Evolutionary conservation across 139 green algal species (phyloP).

Genomic region (Coccomyxa sp.): DNA sequence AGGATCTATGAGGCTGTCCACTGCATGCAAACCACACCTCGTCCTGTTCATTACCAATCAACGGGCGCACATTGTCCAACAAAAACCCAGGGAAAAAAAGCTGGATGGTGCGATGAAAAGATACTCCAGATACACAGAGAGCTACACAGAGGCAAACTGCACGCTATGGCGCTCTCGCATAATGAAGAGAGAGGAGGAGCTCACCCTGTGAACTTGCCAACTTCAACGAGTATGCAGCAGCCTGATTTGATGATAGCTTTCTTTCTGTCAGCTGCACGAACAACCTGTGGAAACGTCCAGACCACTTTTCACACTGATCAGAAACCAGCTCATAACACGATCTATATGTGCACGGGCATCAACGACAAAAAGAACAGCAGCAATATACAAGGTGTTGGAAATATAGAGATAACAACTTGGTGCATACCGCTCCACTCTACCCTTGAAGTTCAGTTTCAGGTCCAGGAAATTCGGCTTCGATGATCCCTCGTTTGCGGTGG

Average conservation of each 20-base stretch:
- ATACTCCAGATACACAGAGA: not conserved
- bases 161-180: not conserved
- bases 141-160: not conserved
- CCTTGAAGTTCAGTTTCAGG: too few species aligned
- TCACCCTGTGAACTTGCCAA: not conserved
- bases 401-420: too few species aligned
- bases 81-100: not conserved
- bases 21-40: too few species aligned
- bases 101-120: not conserved
- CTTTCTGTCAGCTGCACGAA: not conserved
- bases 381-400: too few species aligned
- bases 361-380: too few species aligned
- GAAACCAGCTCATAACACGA: too few species aligned
- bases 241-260: not conserved
- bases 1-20: too few species aligned
- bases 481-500: too few species aligned
- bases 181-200: not conserved
- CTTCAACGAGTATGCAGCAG: not conserved
- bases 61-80: not conserved
- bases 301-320: too few species aligned
- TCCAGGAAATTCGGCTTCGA: too few species aligned
- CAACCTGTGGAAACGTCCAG: not conserved
- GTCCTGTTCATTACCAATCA: not conserved
- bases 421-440: too few species aligned
- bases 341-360: too few species aligned